A percentile compares a stretch with the other conserved stretches of the same genome.
These are phyloP conservation scores for Apophysomyces ossiformis DNA, from an alignment of 371 early-diverging fungal species.

Conservation along the genomic window DNA sequence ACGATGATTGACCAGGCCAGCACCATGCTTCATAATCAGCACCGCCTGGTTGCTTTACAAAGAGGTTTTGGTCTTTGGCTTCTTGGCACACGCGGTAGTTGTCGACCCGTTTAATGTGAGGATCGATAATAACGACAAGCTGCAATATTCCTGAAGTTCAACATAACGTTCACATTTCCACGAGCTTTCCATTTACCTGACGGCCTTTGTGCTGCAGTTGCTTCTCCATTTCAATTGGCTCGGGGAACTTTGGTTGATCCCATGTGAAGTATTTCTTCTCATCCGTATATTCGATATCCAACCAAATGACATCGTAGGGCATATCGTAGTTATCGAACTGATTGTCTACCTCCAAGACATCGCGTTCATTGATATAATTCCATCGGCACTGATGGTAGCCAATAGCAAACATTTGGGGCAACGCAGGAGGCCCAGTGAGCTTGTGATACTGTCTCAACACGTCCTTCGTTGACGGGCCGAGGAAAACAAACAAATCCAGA, in stretches of 20 bases:
- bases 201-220: constrained; percentile 73
- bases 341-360: constrained; percentile 80
- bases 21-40: constrained; percentile 87
- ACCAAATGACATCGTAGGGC: constrained; percentile 94
- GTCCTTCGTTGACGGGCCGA: constrained; percentile 77
- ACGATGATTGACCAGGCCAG: constrained; percentile 91
- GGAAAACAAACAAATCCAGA: constrained; percentile 89
- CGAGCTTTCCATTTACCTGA: constrained; percentile 57
- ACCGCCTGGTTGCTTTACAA: constrained; percentile 80
- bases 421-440: constrained; percentile 81
- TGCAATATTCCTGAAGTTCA: constrained; percentile 16
- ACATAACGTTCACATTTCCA: background rate
- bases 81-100: constrained; percentile 80
- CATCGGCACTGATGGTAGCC: constrained; percentile 95
- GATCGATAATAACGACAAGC: constrained; percentile 96
- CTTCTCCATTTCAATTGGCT: constrained; percentile 87
- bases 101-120: constrained; percentile 91
- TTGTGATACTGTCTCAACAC: constrained; percentile 75
- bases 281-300: constrained; percentile 95
- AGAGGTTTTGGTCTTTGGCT: constrained; percentile 72
- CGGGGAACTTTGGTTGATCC: constrained; percentile 87
- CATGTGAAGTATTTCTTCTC: constrained; percentile 92
- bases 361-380: constrained; percentile 89
- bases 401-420: constrained; percentile 91
- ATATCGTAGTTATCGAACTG: constrained; percentile 86